Base-by-base conservation (phyloP, 768 basidiomycete genomes). In the Steccherinum ochraceum region DNA sequence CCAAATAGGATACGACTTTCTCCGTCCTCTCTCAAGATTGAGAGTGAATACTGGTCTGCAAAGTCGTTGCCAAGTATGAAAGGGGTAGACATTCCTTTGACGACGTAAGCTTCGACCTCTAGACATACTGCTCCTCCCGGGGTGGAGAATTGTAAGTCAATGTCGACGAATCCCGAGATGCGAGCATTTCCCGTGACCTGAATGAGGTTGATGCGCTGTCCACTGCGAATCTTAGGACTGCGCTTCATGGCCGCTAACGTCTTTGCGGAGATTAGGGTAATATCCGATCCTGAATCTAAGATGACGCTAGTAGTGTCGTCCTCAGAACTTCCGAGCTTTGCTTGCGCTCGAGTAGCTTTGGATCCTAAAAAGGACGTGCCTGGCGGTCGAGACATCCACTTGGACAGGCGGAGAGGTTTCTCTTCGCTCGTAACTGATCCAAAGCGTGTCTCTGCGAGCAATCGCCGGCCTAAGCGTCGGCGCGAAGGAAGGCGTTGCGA, bases 241-340 rank as follows among this genome's bases (percentile, higher is more conserved):
- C 45, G 20, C 3, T 19, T 24, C n/a, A 64, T 23, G 4, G 35
- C n/a, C 1, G 43, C 25, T 13, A 56, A 46, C 18, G 35, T 24
- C 5, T 41, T n/a, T 13, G 56, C 41, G 5, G 69, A 69, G 2
- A 70, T 70, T 2, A 69, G 50, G 2, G 70, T 69, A 16, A 69
- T 71, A 48, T 70, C 66, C 3, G 69, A 64, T 26, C 68, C 66
- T 0, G 66, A 67, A 45, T 70, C 70, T 2, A 66, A 42, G 20
- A 61, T 56, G 12, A 61, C 30, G 10, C 35, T 42, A 2, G 52
- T 49, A 1, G 44, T 5, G 16, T 58, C 40, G 1, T 40, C n/a
- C 7, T 50, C 45, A 24, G 48, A 23, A 12, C 39, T 3, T n/a
- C 50, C 23, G 47, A 61, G 30, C 30, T 50, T 45, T 3, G 46